Percentiles rank a stretch among this genome's conserved stretches.
Conservation (phyloP, 129 eudicot species). For the Arctium lappa region DNA sequence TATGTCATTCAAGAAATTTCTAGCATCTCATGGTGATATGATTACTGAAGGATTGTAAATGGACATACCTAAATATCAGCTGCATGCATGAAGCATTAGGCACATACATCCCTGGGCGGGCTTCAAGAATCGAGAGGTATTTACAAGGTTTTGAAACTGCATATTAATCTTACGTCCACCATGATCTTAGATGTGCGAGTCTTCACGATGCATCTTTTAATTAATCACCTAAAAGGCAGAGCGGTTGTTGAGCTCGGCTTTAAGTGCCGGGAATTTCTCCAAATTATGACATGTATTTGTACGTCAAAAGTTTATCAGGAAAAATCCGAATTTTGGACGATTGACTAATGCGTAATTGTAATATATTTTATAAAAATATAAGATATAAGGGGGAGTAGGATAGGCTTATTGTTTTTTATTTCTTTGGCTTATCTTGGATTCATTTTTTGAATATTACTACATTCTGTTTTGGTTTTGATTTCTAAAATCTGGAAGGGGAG, state of each 20-base stretch:
- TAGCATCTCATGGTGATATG: not conserved
- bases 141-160: constrained; percentile 16
- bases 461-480: no score
- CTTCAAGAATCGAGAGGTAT: constrained; percentile 8
- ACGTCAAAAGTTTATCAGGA: not conserved
- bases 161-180: constrained; percentile 1
- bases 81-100: not conserved
- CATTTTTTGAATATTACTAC: no score
- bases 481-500: no score
- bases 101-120: not conserved
- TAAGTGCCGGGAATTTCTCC: constrained; percentile 71
- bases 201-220: not conserved
- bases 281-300: constrained; percentile 29
- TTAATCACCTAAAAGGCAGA: constrained; percentile 82
- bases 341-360: no score
- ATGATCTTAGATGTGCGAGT: not conserved
- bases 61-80: constrained; percentile 22
- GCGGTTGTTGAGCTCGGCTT: constrained; percentile 91
- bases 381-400: no score
- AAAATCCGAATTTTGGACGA: not conserved
- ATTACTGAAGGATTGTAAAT: not conserved
- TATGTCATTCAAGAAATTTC: not conserved
- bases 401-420: no score
- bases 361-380: no score
- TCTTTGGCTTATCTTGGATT: no score